These are phyloP conservation scores for Lachancea sp. DNA, from an alignment of 805 yeast genomes.

Conservation along the genomic window DNA sequence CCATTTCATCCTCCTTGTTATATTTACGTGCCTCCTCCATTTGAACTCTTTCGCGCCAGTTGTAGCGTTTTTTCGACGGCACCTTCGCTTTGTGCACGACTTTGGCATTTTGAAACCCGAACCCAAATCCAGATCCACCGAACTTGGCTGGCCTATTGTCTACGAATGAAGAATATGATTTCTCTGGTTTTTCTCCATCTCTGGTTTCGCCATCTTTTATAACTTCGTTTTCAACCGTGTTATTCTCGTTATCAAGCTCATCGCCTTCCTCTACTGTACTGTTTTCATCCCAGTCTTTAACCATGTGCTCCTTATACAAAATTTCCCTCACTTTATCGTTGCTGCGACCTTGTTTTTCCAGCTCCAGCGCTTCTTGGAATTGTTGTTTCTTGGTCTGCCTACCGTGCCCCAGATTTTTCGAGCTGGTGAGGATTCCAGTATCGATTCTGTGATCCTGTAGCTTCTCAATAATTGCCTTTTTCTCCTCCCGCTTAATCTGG, in stretches of 20 bases:
- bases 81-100: constrained; percentile 36
- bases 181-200: constrained; percentile 20
- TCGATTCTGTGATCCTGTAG: constrained; percentile 59
- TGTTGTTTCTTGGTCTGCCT: constrained; percentile 59
- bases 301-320: constrained; percentile 62
- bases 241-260: constrained; percentile 26
- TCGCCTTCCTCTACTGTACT: constrained; percentile 18
- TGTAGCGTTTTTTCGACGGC: constrained; percentile 48
- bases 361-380: constrained; percentile 64
- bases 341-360: constrained; percentile 65
- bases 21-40: constrained; percentile 39
- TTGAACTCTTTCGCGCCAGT: constrained; percentile 63
- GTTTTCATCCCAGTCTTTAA: constrained; percentile 53
- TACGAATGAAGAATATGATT: constrained; percentile 43
- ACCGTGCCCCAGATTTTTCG: constrained; percentile 75
- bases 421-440: constrained; percentile 59
- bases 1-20: constrained; percentile 52
- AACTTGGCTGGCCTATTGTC: constrained; percentile 62
- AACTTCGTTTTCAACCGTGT: constrained; percentile 19
- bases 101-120: constrained; percentile 54
- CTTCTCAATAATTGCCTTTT: constrained; percentile 67
- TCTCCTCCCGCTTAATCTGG: constrained; percentile 83
- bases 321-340: constrained; percentile 55
- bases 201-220: constrained; percentile 22
- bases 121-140: constrained; percentile 62